Evolutionary conservation across 768 basidiomycete species (phyloP).

Genomic region (Cubamyces lactineus): DNA sequence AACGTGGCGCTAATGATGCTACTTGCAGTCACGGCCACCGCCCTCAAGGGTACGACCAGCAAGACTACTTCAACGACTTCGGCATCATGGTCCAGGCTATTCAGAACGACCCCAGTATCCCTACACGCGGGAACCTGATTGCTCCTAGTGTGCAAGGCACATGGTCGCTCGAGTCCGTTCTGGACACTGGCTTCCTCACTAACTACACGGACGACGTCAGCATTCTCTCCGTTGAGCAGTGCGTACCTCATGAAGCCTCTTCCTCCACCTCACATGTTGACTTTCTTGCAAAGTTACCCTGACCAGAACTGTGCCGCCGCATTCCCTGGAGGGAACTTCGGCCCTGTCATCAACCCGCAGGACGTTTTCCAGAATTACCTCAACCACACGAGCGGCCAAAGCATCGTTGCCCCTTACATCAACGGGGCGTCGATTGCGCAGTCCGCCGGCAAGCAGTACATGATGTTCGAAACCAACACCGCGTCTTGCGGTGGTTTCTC

Average conservation of each 20-base stretch:
- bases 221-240: conserved; percentile 46
- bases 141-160: conserved; percentile 33
- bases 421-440: conserved; percentile 38
- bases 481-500: conserved; percentile 58
- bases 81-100: conserved; percentile 50
- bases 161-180: conserved; percentile 27
- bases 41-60: conserved; percentile 37
- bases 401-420: conserved; percentile 44
- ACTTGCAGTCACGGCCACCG: conserved; percentile 40
- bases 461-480: conserved; percentile 60
- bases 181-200: conserved; percentile 34
- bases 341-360: conserved; percentile 39
- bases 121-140: conserved; percentile 39
- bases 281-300: conserved; percentile 36
- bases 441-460: conserved; percentile 41
- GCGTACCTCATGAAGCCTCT: not conserved
- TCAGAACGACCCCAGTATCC: conserved; percentile 30
- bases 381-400: conserved; percentile 44
- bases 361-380: conserved; percentile 47
- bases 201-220: conserved; percentile 39
- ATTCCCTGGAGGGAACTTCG: conserved; percentile 29
- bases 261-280: not conserved
- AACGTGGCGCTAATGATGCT: not conserved
- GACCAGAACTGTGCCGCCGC: conserved; percentile 40
- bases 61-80: conserved; percentile 57